Percentiles rank a stretch among this genome's conserved stretches.
Conservation (phyloP, 768 basidiomycete species). For the Phanerodontia chrysosporium region DNA sequence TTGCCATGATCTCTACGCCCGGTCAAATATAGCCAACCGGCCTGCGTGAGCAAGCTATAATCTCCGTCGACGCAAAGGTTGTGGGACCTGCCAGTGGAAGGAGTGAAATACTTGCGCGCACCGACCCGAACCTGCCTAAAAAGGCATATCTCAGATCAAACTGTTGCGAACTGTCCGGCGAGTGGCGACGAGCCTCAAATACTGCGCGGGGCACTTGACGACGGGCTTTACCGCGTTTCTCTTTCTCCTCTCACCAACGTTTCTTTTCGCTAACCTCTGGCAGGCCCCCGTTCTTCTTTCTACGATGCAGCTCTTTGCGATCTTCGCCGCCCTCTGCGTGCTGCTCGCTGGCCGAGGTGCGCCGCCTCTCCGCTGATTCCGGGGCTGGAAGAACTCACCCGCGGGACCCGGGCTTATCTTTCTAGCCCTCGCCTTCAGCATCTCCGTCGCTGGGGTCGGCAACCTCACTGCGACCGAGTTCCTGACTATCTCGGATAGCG, state of each 20-base stretch:
- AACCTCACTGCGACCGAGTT: constrained; percentile 41
- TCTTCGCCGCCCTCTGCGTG: constrained; percentile 32
- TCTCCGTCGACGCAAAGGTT: too few species aligned
- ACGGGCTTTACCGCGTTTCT: constrained; percentile 9
- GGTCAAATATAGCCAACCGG: too few species aligned
- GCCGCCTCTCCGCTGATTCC: not conserved
- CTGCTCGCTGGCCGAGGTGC: constrained; percentile 57
- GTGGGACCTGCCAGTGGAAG: too few species aligned
- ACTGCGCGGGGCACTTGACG: constrained; percentile 6
- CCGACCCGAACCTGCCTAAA: not conserved
- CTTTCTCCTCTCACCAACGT: constrained; percentile 10
- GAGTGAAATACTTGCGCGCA: too few species aligned
- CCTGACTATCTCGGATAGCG: constrained; percentile 34
- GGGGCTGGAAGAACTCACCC: not conserved
- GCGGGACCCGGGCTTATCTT: constrained; percentile 4
- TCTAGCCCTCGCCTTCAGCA: constrained; percentile 40
- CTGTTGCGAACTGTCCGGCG: constrained; percentile 1
- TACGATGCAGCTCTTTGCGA: constrained; percentile 23
- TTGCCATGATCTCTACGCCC: too few species aligned
- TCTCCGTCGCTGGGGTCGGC: constrained; percentile 30
- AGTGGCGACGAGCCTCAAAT: not conserved
- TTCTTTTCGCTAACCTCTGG: constrained; percentile 24
- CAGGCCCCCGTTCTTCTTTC: constrained; percentile 25
- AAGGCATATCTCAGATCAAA: constrained; percentile 4
- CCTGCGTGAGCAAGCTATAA: too few species aligned